Percentiles rank a stretch among this genome's conserved stretches.
phyloP scores from a whole-genome alignment of 768 basidiomycete genomes.

The Lactarius hengduanensis region DNA sequence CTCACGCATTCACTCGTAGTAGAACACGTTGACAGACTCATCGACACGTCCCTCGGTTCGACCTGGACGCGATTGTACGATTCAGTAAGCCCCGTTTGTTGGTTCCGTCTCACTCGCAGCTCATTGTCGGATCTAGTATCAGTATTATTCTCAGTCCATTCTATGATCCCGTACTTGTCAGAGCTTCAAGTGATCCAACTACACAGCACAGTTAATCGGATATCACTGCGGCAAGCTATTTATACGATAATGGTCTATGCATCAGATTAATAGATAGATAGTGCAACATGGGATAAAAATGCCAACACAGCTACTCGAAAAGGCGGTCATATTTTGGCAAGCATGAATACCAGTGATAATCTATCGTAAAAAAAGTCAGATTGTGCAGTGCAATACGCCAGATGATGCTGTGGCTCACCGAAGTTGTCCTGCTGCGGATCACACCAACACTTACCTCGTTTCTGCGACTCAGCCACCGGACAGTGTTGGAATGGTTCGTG shows the following conservation, averaged over 20 bases:
- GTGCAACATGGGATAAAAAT: constrained; percentile 6
- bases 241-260: constrained; percentile 9
- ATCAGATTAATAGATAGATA: constrained; percentile 25
- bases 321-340: constrained; percentile 37
- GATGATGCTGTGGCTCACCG: constrained; percentile 44
- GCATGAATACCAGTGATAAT: constrained; percentile 88
- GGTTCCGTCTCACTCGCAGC: not conserved
- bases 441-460: constrained; percentile 85
- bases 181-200: not conserved
- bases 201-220: not conserved
- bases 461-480: constrained; percentile 71
- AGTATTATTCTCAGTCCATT: constrained; percentile 93
- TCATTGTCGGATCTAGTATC: constrained; percentile 54
- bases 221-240: not conserved
- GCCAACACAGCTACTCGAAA: constrained; percentile 20
- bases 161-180: constrained; percentile 41
- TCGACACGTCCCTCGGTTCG: constrained; percentile 87
- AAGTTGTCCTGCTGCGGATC: constrained; percentile 64
- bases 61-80: constrained; percentile 97
- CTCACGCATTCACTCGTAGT: constrained; percentile 82
- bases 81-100: constrained; percentile 55
- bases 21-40: constrained; percentile 85
- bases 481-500: constrained; percentile 97
- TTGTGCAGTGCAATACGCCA: not conserved
- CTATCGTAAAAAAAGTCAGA: constrained; percentile 38